Evolutionary conservation across 768 basidiomycete genomes (phyloP).

Genomic region (Lactarius pseudohatsudake): DNA sequence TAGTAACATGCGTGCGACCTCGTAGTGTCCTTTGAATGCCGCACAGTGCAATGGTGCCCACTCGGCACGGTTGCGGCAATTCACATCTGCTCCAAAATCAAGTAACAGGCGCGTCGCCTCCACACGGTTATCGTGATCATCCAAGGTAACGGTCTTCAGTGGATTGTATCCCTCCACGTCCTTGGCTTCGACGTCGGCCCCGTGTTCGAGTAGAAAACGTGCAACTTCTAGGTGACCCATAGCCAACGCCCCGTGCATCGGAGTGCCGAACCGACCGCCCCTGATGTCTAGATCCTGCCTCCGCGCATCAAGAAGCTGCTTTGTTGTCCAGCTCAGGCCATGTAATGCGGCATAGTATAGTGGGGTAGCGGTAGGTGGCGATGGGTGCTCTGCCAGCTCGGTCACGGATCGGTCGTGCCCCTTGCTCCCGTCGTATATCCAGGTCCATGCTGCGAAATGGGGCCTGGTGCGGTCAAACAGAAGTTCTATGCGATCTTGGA

Average conservation of each 20-base stretch:
- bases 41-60: neutral
- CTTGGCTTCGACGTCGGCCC: neutral
- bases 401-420: neutral
- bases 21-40: neutral
- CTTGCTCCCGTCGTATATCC: neutral
- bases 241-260: neutral
- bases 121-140: neutral
- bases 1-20: neutral
- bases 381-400: neutral
- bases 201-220: neutral
- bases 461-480: neutral
- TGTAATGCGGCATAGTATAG: slow-evolving; percentile 4
- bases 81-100: neutral
- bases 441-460: neutral
- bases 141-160: neutral
- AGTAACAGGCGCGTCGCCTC: slow-evolving; percentile 1
- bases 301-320: neutral
- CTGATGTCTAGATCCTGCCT: neutral
- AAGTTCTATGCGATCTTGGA: neutral
- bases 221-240: neutral
- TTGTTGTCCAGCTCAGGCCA: neutral
- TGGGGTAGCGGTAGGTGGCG: neutral
- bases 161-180: neutral
- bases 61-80: neutral
- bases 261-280: neutral